Base-by-base conservation (phyloP, 176 grass and related monocot species). In the Melocanna baccifera region DNA sequence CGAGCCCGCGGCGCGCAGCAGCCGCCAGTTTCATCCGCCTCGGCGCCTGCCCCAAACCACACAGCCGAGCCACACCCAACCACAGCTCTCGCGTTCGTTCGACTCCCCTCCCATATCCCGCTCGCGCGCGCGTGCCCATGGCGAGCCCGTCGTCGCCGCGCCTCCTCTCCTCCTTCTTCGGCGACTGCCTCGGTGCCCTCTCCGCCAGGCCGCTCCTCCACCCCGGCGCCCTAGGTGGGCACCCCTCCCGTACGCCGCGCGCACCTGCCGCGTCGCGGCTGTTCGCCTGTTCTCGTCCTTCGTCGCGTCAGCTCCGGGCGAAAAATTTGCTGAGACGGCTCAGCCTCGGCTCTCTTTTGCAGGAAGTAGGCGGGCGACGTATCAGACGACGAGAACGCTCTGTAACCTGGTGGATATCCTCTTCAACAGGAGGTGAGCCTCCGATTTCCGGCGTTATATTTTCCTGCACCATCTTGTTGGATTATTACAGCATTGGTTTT, bases 361-460 rank as follows among this genome's bases (percentile, higher is more conserved):
- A 98, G 96, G 89, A 18, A 71, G 70, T 26, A 84, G 75, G 37
- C 46, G 84, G 69, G 41, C 66, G 68, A 39, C 80, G 67, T 65
- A 87, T 73, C 89, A 90, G 69, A 80, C 83, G 18, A 91, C 89
- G 73, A 95, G 93, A 74, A 85, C 91, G 37, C 57, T 93, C n/a
- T 89, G 83, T 86, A 98, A 83, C 73, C 80, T 95, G 84, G 91
- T 92, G 85, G 91, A 98, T 78, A 52, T 95, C 63, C 78, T 95
- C 46, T 95, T 98, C 79, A 98, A 93, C 69, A 88, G 88, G 88
- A 95, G 89, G 93, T 92, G 81, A 67, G 59, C 23, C 53, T 76
- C 23, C 22, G 45, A 8, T 70, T 74, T 10, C 71, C 62, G 25
- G 47, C 39, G 15, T 77, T 71, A 1, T 63, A 73, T 62, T 82